Evolutionary conservation across 306 rosid genomes (phyloP), one percentile per base, ranked within the genome.

Genomic region (Chamaecrista fasciculata): DNA sequence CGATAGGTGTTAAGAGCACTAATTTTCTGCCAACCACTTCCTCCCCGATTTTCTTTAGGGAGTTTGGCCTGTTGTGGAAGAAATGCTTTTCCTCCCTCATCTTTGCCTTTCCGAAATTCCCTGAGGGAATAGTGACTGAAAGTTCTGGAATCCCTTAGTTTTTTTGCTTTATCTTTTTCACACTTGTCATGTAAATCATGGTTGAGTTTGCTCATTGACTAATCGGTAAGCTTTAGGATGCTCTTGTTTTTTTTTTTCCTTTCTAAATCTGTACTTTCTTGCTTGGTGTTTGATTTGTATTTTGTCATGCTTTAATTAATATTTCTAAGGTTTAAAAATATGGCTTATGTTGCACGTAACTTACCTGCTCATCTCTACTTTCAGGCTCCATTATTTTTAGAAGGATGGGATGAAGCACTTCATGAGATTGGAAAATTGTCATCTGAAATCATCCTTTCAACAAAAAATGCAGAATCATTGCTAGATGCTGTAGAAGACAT

Each of bases 341-440:
- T 31, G 49, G 39, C 66, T 49, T 12, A 14, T 12, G 66, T 10
- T 58, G 9, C 25, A 33, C 36, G 7, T 33, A 33, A 33, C 6
- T 5, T 50, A 36, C 36, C 25, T 62, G 48, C 62, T 68, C 31
- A 52, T 74, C 23, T 42, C 18, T 79, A 48, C 48, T 70, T 52
- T 71, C 79, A 93, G 98, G 92, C 91, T 61, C 90, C 96, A 53
- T 73, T 93, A 51, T 87, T 78, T 79, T 91, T 90, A 44, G 93
- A 93, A 77, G 96, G 98, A 43, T 93, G 98, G 96, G 98, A 93
- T 23, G 91, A 86, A 70, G 98, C 96, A 0, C 86, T 90, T 52
- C 93, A 90, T 46, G 98, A 93, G 92, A 87, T 93, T 61, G 91
- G 96, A n/a, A 93, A 88, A 86, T 74, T 93, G 82, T 93, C 98